Evolutionary conservation across 1,139 yeast genomes (phyloP).

Genomic region (Yamadazyma blattariae): DNA sequence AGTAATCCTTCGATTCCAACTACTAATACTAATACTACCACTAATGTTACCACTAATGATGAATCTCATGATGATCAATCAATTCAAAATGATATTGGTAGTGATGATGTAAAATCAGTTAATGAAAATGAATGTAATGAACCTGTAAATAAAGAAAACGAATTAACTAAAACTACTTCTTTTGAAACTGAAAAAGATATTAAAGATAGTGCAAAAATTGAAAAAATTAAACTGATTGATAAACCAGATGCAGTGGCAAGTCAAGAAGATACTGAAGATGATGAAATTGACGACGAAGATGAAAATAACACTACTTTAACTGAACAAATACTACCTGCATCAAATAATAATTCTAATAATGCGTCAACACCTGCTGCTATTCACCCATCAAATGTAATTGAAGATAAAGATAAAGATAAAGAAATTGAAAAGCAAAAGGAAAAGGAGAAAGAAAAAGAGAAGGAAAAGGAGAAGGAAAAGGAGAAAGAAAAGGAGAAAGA

Average conservation of each 20-base stretch:
- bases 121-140: background rate
- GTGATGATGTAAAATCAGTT: slow-evolving; percentile 2
- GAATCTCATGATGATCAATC: background rate
- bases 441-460: slow-evolving; percentile 1
- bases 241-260: background rate
- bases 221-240: no score
- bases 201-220: background rate
- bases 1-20: background rate
- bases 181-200: slow-evolving; percentile 1
- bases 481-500: slow-evolving; percentile 1
- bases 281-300: background rate
- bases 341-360: no score
- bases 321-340: no score
- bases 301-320: background rate
- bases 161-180: background rate
- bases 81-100: background rate
- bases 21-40: background rate
- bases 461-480: background rate
- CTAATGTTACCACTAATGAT: background rate
- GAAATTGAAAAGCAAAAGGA: background rate
- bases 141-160: background rate
- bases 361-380: no score
- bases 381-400: background rate
- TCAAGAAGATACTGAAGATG: background rate
- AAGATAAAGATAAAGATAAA: background rate